Conservation (phyloP, 805 yeast species). For the Priceomyces haplophilus region DNA sequence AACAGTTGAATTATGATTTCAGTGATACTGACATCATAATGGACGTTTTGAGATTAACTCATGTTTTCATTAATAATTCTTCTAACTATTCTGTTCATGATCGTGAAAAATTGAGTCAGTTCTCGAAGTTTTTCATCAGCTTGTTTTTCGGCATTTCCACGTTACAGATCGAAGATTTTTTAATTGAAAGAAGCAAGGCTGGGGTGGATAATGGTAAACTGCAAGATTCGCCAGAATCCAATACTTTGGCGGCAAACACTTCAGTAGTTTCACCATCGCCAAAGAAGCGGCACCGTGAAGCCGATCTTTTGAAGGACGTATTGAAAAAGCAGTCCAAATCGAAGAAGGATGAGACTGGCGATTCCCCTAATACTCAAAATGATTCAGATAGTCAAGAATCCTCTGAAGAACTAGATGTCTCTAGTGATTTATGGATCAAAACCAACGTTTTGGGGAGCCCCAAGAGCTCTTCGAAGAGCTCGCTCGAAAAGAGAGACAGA, state of each 20-base stretch:
- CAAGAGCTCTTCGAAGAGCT: conserved; percentile 17
- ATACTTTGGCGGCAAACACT: conserved; percentile 9
- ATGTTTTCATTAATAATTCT: conserved; percentile 62
- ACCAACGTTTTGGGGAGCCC: conserved; percentile 32
- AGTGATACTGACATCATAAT: conserved; percentile 64
- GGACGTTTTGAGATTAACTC: conserved; percentile 69
- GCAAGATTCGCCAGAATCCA: conserved; percentile 6
- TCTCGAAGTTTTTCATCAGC: conserved; percentile 66
- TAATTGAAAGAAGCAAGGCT: conserved; percentile 17
- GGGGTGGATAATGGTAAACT: conserved; percentile 3
- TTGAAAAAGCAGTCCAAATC: conserved; percentile 49
- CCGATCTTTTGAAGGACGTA: conserved; percentile 58
- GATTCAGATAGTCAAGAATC: conserved; percentile 34
- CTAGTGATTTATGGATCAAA: conserved; percentile 44
- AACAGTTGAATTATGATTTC: conserved; percentile 61
- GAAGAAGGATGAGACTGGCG: conserved; percentile 34
- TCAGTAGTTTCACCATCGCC: conserved; percentile 19
- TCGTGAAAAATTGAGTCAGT: conserved; percentile 69
- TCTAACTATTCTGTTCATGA: conserved; percentile 79
- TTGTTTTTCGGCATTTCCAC: conserved; percentile 65
- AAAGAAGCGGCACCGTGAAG: conserved; percentile 52
- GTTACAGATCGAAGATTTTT: conserved; percentile 44
- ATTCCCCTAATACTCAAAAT: conserved; percentile 23
- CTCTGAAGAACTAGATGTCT: conserved; percentile 30
- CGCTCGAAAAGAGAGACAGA: conserved; percentile 43